Percentiles rank a stretch among this genome's conserved stretches.
phyloP scores from a whole-genome alignment of 257 asterid species.

The Fraxinus quadrangulata region DNA sequence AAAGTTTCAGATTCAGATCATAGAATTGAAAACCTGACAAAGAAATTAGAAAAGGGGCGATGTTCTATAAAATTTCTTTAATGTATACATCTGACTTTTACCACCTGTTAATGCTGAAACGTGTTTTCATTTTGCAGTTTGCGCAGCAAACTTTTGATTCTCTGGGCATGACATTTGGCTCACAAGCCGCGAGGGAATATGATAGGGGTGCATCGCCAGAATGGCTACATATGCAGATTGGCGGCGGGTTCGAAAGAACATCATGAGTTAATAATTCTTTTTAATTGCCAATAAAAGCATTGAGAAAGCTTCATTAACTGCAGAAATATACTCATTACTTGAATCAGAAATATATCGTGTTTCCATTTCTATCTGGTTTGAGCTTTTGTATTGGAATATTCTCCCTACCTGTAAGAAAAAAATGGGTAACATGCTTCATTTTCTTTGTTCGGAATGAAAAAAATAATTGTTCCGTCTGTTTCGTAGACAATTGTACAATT shows the following conservation, averaged over 20 bases:
- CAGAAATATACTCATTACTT: conserved; percentile 33
- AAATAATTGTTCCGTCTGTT: not conserved
- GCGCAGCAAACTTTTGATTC: conserved; percentile 64
- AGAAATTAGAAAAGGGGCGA: not conserved
- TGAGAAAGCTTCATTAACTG: conserved; percentile 27
- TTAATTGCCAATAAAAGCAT: conserved; percentile 33
- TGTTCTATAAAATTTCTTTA: not conserved
- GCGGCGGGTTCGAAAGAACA: conserved; percentile 75
- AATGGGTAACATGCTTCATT: not conserved
- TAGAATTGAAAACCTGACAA: not conserved
- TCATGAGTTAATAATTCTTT: conserved; percentile 34
- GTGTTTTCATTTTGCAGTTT: conserved; percentile 45
- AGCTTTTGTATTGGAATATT: not conserved
- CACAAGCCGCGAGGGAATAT: conserved; percentile 66
- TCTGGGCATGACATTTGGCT: conserved; percentile 55
- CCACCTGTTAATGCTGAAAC: not conserved
- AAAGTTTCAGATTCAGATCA: not conserved
- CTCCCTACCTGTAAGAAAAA: not conserved
- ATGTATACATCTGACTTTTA: not conserved
- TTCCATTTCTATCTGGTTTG: conserved; percentile 2
- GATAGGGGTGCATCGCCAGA: conserved; percentile 70
- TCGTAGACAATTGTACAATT: not conserved
- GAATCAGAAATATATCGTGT: conserved; percentile 21
- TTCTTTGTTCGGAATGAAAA: not conserved
- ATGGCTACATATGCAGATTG: conserved; percentile 95